A percentile compares a stretch with the other conserved stretches of the same genome.
phyloP scores from a whole-genome alignment of 2,329 filamentous ascomycete species.

The Phialemonium atrogriseum region DNA sequence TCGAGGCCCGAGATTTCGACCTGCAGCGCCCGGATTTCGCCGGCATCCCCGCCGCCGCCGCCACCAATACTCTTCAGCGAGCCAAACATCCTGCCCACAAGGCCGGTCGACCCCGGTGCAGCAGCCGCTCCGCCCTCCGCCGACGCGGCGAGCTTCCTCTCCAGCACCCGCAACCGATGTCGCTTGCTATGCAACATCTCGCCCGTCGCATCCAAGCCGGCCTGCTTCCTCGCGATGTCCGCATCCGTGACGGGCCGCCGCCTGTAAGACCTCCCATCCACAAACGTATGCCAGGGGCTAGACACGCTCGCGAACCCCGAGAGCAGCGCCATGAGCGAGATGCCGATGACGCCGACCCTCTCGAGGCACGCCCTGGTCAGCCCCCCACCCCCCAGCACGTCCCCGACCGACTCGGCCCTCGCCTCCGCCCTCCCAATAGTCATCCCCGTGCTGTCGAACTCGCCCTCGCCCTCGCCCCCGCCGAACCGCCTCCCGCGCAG shows the following conservation, averaged over 20 bases:
- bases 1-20: conserved; percentile 74
- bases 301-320: conserved; percentile 86
- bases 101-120: conserved; percentile 40
- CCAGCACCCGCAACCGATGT: conserved; percentile 60
- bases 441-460: conserved; percentile 22
- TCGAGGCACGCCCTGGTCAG: conserved; percentile 50
- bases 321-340: conserved; percentile 78
- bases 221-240: conserved; percentile 69
- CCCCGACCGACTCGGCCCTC: conserved; percentile 5
- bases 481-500: conserved; percentile 6
- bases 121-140: conserved; percentile 10
- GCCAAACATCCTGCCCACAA: conserved; percentile 68
- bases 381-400: conserved; percentile 16
- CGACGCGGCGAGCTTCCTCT: conserved; percentile 46
- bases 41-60: conserved; percentile 46
- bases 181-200: conserved; percentile 73
- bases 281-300: conserved; percentile 77
- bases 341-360: conserved; percentile 75
- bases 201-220: conserved; percentile 67
- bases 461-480: conserved; percentile 5
- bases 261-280: conserved; percentile 42
- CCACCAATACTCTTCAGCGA: conserved; percentile 50
- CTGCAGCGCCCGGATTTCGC: conserved; percentile 54
- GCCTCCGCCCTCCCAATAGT: conserved; percentile 16
- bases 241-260: conserved; percentile 59